Conservation (phyloP, 148 eudicot genomes). For the Fallopia convolvulus region DNA sequence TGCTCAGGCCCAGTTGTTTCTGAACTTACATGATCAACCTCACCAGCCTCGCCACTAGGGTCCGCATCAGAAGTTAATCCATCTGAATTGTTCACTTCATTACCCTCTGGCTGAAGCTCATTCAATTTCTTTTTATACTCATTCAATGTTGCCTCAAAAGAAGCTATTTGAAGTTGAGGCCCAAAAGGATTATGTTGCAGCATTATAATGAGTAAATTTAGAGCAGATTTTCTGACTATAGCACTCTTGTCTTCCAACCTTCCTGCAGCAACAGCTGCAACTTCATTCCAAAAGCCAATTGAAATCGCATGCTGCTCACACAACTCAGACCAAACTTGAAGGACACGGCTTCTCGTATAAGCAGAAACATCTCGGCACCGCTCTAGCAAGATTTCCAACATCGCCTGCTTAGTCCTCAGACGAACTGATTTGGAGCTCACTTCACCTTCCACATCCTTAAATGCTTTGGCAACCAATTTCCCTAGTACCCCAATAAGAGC, state of each 20-base stretch:
- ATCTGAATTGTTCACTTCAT: slow-evolving; percentile 32
- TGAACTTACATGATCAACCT: slow-evolving; percentile 32
- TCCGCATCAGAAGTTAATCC: slow-evolving; percentile 32
- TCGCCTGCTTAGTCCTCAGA: slow-evolving; percentile 91
- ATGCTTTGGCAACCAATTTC: slow-evolving; percentile 78
- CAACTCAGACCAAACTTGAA: slow-evolving; percentile 92
- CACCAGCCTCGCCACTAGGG: slow-evolving; percentile 43
- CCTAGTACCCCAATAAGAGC: slow-evolving; percentile 92
- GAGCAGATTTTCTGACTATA: slow-evolving; percentile 87
- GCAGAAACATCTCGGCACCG: slow-evolving; percentile 95
- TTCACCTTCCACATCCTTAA: slow-evolving; percentile 84
- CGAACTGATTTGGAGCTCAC: slow-evolving; percentile 78
- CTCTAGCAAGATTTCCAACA: slow-evolving; percentile 86
- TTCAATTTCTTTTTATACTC: slow-evolving; percentile 72
- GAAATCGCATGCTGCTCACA: slow-evolving; percentile 89
- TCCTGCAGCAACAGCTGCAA: slow-evolving; percentile 84
- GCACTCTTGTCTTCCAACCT: slow-evolving; percentile 94
- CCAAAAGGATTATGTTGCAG: slow-evolving; percentile 97
- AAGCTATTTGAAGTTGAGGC: slow-evolving; percentile 77
- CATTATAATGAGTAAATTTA: slow-evolving; percentile 82
- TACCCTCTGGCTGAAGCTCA: slow-evolving; percentile 57
- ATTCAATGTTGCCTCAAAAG: slow-evolving; percentile 85
- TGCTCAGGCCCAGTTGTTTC: slow-evolving; percentile 29
- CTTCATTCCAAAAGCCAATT: slow-evolving; percentile 94
- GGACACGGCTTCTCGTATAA: slow-evolving; percentile 90